Evolutionary conservation across 2,329 filamentous ascomycete species (phyloP), one percentile per base, ranked within the genome.

Genomic region (Chaetomium sp.): DNA sequence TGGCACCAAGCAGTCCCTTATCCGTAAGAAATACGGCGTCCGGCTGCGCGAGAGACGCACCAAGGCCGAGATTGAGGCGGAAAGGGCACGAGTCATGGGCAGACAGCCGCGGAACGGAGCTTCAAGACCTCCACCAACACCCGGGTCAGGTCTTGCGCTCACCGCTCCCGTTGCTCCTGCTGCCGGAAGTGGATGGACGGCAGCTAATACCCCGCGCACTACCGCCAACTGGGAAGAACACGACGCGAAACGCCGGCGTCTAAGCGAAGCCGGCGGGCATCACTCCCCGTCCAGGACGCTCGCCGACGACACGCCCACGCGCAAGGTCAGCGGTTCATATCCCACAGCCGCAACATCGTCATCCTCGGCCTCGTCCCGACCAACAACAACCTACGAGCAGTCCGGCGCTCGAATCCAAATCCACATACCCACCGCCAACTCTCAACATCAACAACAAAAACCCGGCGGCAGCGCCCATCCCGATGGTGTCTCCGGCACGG

Each of bases 11-110:
- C 79, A 81, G 64, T 81, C 77, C 52, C 72, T 73, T n/a, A 77
- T 80, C 3, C 74, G 80, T 10, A 82, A 80, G 64, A 81, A 76
- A 57, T 82, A 77, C 57, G 80, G 80, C n/a, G 78, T 84, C 36
- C 73, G 74, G 1, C 70, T 83, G 11, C 74, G 78, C 0, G 72
- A 76, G 59, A 70, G 78, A 10, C 75, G 79, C 0, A 74, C 74
- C 2, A 74, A 66, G 57, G 71, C 70, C 0, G 75, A 78, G 56
- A 76, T 80, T 12, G 55, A 64, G 53, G 46, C 64, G 54, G 33
- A 43, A 14, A 14, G 48, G 43, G 46, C 58, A 35, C 49, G 62
- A 54, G 1, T 49, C 44, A 27, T 49, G 50, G 12, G 43, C 54
- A 5, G 12, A 60, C 34, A 54, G 52, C 8, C 48, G 37, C 37